Evolutionary conservation across 2,329 filamentous ascomycete species (phyloP), one percentile per base, ranked within the genome.

Genomic region (Scedosporium apiospermum): DNA sequence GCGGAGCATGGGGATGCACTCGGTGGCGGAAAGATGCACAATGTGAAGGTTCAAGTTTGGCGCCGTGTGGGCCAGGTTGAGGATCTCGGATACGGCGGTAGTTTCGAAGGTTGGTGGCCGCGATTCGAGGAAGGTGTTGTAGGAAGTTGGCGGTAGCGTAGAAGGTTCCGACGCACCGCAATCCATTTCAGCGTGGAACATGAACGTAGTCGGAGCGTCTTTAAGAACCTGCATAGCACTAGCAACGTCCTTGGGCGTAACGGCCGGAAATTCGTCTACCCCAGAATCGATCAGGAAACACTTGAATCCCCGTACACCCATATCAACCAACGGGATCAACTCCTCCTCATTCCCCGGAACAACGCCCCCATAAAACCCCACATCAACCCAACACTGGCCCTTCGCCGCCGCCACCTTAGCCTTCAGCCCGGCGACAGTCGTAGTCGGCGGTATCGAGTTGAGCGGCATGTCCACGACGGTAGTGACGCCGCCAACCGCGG

Each of bases 141-240:
- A 99, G 34, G 87, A 80, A 61, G 87, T 88, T 27, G 93, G 78
- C 91, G 61, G 90, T 89, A 2, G 93, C 89, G 0, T 16, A 46
- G 44, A 21, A 46, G 90, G 92, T 67, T 86, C 85, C 59, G 89
- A 77, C 67, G 93, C 89, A 18, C 91, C 90, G n/a, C 93, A 92
- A 12, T 96, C 88, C 92, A 97, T 98, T 75, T 99, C 95, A 63
- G 95, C 95, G 72, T 99, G 95, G 78, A 99, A 99, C 93, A 99
- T 98, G 69, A 98, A 86, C 0, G 92, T 96, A 2, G 95, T 98
- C 18, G 91, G 83, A 62, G 88, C 83, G 68, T 91, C 86, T 65
- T 90, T 89, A 65, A 99, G 83, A 57, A 88, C 90, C 34, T 80
- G 79, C 84, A 99, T 93, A 53, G 90, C 93, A 46, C 89, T 82